Evolutionary conservation across 257 asterid genomes (phyloP).

Genomic region (Nicotiana sylvestris): DNA sequence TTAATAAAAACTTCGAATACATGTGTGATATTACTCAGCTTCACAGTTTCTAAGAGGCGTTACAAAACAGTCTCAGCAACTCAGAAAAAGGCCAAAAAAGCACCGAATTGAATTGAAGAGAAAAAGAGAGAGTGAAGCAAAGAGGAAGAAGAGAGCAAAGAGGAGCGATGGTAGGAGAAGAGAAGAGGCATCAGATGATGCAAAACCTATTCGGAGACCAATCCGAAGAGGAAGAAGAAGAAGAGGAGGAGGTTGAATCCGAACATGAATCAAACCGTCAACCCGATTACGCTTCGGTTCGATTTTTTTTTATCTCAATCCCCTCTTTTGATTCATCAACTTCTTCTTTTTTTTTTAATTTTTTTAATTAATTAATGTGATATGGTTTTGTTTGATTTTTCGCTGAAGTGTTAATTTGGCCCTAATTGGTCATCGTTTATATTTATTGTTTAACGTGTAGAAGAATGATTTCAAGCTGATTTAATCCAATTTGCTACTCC

Average conservation of each 20-base stretch:
- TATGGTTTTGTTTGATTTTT: neutral
- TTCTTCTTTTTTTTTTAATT: neutral
- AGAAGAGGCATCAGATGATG: slow-evolving; percentile 99
- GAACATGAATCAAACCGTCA: slow-evolving; percentile 95
- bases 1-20: neutral
- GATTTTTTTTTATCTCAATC: neutral
- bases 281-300: slow-evolving; percentile 75
- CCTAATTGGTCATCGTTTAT: neutral
- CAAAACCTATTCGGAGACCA: slow-evolving; percentile 97
- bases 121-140: neutral
- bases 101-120: slow-evolving; percentile 9
- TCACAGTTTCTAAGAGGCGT: slow-evolving; percentile 1
- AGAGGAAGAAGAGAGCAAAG: neutral
- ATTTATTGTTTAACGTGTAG: neutral
- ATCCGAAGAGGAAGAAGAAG: slow-evolving; percentile 87
- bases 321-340: neutral
- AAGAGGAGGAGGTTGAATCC: slow-evolving; percentile 88
- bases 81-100: neutral
- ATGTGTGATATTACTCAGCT: neutral
- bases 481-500: neutral
- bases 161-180: slow-evolving; percentile 79
- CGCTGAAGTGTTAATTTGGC: neutral
- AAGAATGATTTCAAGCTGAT: neutral
- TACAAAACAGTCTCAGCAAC: neutral
- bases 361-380: neutral